A percentile compares a stretch with the other conserved stretches of the same genome.
Conservation (phyloP, 139 green algal genomes). For the Penium margaritaceum region DNA sequence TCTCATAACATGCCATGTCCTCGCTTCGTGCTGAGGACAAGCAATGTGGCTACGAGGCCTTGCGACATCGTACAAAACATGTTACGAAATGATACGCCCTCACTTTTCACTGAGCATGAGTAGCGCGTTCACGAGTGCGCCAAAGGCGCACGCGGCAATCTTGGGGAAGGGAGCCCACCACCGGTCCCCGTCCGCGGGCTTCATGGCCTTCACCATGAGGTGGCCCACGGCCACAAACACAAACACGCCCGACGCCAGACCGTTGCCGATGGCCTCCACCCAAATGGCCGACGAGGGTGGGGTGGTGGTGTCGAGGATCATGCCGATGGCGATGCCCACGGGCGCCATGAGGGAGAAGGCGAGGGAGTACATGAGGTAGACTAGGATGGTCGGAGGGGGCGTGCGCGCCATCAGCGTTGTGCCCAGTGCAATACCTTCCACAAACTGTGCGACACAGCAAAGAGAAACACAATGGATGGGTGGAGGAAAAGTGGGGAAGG, state of each 20-base stretch:
- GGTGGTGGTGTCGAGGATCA: slow-evolving; percentile 8
- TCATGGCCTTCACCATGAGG: slow-evolving; percentile 16
- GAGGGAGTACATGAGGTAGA: neutral
- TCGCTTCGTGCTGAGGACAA: too few relatives aligned
- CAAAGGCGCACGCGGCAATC: neutral
- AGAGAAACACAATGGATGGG: too few relatives aligned
- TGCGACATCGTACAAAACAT: too few relatives aligned
- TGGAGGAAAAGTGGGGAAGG: too few relatives aligned
- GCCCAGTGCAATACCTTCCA: slow-evolving; percentile 25
- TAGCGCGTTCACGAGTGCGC: slow-evolving; percentile 5
- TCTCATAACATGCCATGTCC: too few relatives aligned
- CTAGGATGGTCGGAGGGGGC: neutral
- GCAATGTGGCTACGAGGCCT: too few relatives aligned
- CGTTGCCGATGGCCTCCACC: slow-evolving; percentile 22
- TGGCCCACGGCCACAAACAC: slow-evolving; percentile 19
- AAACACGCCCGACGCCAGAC: slow-evolving; percentile 24
- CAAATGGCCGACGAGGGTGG: neutral
- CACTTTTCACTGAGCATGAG: slow-evolving; percentile 1
- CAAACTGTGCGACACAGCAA: too few relatives aligned
- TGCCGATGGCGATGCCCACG: slow-evolving; percentile 16
- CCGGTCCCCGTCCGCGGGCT: neutral
- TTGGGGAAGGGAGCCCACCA: slow-evolving; percentile 5
- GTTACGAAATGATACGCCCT: too few relatives aligned
- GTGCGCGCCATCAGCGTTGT: neutral
- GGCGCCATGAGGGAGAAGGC: neutral